Conservation (phyloP, 352 stramenopile genomes). For the Phytopythium delawarense region DNA sequence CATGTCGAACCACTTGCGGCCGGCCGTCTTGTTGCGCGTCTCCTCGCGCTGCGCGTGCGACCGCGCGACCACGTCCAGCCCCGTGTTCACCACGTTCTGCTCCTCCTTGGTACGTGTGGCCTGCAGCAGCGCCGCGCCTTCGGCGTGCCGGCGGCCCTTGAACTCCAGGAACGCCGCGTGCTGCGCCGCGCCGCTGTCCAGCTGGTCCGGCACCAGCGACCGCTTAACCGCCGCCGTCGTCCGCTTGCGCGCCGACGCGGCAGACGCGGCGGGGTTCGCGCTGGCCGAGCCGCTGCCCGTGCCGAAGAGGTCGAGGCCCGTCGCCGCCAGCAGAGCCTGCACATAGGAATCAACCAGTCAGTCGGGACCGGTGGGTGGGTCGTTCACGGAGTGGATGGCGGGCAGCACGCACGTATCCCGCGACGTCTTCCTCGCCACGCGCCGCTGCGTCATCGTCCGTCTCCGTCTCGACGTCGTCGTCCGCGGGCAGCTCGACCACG, state of each 20-base stretch:
- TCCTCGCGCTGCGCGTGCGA: constrained; percentile 51
- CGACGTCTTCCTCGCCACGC: constrained; percentile 38
- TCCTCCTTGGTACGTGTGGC: constrained; percentile 49
- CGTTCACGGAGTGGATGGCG: no score
- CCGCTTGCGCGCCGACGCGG: not conserved
- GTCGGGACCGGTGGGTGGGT: not conserved
- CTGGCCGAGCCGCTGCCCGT: not conserved
- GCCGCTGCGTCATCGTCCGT: constrained; percentile 22
- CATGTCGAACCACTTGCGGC: constrained; percentile 92
- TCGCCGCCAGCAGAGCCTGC: constrained; percentile 44
- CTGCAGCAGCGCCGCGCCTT: constrained; percentile 33
- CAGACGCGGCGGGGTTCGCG: not conserved
- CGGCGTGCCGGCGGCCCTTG: constrained; percentile 14
- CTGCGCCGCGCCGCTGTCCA: constrained; percentile 65
- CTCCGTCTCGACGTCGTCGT: constrained; percentile 21
- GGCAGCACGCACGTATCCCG: constrained; percentile 40
- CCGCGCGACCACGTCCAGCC: constrained; percentile 35
- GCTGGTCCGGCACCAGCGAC: constrained; percentile 39
- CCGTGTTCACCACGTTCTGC: constrained; percentile 29
- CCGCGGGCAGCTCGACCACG: constrained; percentile 34
- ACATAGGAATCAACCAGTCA: constrained; percentile 5
- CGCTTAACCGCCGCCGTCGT: constrained; percentile 13
- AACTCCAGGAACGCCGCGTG: constrained; percentile 35
- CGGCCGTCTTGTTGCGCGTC: constrained; percentile 44
- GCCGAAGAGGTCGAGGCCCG: constrained; percentile 31